Conservation (phyloP, 345 rosid genomes). For the Sonneratia alba region DNA sequence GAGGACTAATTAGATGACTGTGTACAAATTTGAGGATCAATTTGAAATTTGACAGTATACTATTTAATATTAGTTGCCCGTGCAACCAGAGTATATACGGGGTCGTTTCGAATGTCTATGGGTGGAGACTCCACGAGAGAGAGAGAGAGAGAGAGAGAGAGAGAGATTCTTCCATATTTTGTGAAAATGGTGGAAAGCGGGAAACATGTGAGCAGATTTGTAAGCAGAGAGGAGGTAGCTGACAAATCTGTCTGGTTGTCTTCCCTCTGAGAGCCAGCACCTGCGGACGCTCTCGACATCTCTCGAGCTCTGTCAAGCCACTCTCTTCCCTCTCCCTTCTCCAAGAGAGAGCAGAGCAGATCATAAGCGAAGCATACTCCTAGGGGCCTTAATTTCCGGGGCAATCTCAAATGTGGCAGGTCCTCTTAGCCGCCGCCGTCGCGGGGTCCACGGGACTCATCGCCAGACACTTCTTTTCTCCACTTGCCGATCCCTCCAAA, state of each 20-base stretch:
- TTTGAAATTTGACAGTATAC: too few relatives aligned
- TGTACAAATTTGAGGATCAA: too few relatives aligned
- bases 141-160: not conserved
- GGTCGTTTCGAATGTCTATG: too few relatives aligned
- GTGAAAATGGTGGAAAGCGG: conserved; percentile 31
- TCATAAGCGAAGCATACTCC: not conserved
- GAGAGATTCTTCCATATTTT: not conserved
- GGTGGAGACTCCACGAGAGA: too few relatives aligned
- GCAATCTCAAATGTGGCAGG: conserved; percentile 56
- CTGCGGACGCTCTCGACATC: not conserved
- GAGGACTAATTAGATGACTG: too few relatives aligned
- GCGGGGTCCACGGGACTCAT: conserved; percentile 65
- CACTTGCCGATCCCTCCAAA: conserved; percentile 13
- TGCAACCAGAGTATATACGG: too few relatives aligned
- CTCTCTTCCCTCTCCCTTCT: not conserved
- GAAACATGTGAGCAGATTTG: conserved; percentile 37
- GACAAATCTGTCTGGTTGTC: not conserved
- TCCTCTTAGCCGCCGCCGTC: conserved; percentile 55
- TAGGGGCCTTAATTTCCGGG: conserved; percentile 7
- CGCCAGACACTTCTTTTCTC: conserved; percentile 40
- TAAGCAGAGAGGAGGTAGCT: not conserved
- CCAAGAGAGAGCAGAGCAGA: not conserved
- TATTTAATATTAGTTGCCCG: too few relatives aligned
- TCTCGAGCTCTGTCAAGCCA: not conserved
- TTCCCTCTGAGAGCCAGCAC: not conserved